Percentiles rank a stretch among this genome's conserved stretches.
Evolutionary conservation across 768 basidiomycete genomes (phyloP).

Genomic region (Terana coerulea): DNA sequence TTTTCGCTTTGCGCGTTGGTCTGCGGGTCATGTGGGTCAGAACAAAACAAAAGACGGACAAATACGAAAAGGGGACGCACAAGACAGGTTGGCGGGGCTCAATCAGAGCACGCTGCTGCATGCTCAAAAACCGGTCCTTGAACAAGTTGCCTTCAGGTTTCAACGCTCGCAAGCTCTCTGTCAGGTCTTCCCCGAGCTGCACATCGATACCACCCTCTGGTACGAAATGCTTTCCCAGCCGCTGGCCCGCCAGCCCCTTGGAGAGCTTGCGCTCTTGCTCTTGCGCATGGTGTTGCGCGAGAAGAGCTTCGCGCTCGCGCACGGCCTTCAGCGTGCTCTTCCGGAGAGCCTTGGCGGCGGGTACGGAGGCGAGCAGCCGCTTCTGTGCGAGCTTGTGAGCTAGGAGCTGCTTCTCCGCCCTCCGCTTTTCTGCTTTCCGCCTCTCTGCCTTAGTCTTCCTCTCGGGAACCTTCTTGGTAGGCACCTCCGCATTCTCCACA

Average conservation of each 20-base stretch:
- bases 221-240: constrained; percentile 77
- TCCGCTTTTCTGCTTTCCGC: constrained; percentile 58
- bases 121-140: constrained; percentile 80
- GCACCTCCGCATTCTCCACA: constrained; percentile 25
- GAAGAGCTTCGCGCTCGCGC: constrained; percentile 36
- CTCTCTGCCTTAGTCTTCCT: constrained; percentile 67
- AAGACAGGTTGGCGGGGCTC: constrained; percentile 81
- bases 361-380: constrained; percentile 56
- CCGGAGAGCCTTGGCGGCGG: constrained; percentile 50
- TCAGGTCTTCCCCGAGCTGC: constrained; percentile 87
- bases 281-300: constrained; percentile 37
- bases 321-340: constrained; percentile 33
- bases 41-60: not conserved
- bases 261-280: constrained; percentile 48
- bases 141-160: constrained; percentile 97
- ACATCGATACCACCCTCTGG: constrained; percentile 70
- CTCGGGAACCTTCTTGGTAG: constrained; percentile 38
- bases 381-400: constrained; percentile 58
- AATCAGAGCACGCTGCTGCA: constrained; percentile 83
- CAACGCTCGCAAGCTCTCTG: constrained; percentile 75
- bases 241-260: constrained; percentile 66
- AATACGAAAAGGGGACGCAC: constrained; percentile 38
- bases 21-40: constrained; percentile 27
- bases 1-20: constrained; percentile 47
- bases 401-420: constrained; percentile 68